Percentiles rank a stretch among this genome's conserved stretches.
Conservation (phyloP, 257 asterid genomes). For the Leptodermis oblonga region DNA sequence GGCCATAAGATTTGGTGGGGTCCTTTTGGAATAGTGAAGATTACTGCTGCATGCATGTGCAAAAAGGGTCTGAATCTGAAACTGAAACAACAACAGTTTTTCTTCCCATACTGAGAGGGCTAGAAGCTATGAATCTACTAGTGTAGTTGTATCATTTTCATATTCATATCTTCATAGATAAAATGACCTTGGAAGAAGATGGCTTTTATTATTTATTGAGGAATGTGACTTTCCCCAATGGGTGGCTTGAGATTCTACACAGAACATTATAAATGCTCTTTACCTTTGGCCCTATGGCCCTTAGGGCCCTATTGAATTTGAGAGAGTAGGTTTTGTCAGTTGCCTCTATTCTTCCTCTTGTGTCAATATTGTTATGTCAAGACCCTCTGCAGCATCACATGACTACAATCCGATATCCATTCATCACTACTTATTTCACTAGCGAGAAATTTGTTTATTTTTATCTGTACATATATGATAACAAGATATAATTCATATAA, state of each 20-base stretch:
- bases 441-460: no score
- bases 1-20: conserved; percentile 14
- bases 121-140: neutral
- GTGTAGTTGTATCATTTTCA: neutral
- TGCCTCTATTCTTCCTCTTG: neutral
- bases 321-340: neutral
- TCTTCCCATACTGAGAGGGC: conserved; percentile 11
- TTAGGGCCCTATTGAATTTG: no score
- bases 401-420: no score
- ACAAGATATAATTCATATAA: no score
- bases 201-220: conserved; percentile 12
- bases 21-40: conserved; percentile 11
- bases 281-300: neutral
- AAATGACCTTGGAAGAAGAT: conserved; percentile 1
- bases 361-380: no score
- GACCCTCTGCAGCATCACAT: no score
- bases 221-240: conserved; percentile 20
- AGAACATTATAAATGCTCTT: neutral
- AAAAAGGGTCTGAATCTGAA: conserved; percentile 25
- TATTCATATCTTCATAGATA: no score
- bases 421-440: no score
- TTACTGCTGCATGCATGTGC: conserved; percentile 41
- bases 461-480: no score
- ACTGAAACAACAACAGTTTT: conserved; percentile 11
- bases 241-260: neutral